These are phyloP conservation scores for Cytospora leucostoma DNA, from an alignment of 2,329 filamentous ascomycete species.

Conservation along the genomic window DNA sequence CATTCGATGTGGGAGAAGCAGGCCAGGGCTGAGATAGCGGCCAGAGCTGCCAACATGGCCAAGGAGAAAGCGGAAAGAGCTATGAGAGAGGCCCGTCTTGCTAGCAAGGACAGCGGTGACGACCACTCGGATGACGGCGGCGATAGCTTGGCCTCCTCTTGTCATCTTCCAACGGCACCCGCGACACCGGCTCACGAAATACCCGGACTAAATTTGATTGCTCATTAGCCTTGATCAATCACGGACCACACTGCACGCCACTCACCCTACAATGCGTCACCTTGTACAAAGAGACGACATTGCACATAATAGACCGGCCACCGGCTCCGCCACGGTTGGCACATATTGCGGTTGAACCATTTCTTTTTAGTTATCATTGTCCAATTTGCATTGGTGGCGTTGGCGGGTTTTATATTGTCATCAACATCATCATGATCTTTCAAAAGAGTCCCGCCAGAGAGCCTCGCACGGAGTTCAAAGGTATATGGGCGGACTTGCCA, in stretches of 20 bases:
- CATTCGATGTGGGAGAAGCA: constrained; percentile 89
- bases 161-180: constrained; percentile 41
- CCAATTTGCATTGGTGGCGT: constrained; percentile 33
- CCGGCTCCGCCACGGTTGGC: constrained; percentile 11
- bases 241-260: not conserved
- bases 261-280: constrained; percentile 21
- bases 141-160: constrained; percentile 48
- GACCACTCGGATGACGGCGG: constrained; percentile 48
- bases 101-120: constrained; percentile 41
- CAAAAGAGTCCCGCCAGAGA: constrained; percentile 19
- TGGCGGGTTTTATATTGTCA: constrained; percentile 10
- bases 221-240: constrained; percentile 1
- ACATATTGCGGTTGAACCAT: constrained; percentile 19
- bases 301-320: constrained; percentile 24
- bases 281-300: constrained; percentile 24
- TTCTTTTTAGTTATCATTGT: constrained; percentile 14
- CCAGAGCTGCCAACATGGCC: constrained; percentile 55
- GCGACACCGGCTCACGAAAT: constrained; percentile 35
- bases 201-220: constrained; percentile 15
- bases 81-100: constrained; percentile 53
- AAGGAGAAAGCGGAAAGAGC: constrained; percentile 46
- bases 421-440: constrained; percentile 7
- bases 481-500: not conserved
- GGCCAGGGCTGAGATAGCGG: constrained; percentile 73
- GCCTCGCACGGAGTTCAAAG: constrained; percentile 21